Percentiles rank a stretch among this genome's conserved stretches.
These are phyloP conservation scores for Crithidia thermophila DNA, from an alignment of 208 protist genomes.

Conservation along the genomic window DNA sequence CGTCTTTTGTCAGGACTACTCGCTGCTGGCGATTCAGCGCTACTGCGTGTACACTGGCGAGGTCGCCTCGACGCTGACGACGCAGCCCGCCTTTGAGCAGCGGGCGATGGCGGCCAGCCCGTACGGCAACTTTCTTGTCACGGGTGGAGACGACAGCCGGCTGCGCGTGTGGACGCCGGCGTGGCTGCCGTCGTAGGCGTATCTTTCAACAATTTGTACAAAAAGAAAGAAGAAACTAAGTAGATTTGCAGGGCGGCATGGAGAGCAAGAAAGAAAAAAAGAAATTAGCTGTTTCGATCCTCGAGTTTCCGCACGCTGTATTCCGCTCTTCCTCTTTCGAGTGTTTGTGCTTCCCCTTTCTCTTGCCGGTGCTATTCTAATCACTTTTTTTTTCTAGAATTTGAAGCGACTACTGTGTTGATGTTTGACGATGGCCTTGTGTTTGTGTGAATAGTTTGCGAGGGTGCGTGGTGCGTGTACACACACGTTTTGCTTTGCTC, in stretches of 20 bases:
- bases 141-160: slow-evolving; percentile 82
- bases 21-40: slow-evolving; percentile 60
- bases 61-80: slow-evolving; percentile 53
- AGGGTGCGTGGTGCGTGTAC: too few relatives aligned
- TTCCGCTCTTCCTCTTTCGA: too few relatives aligned
- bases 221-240: background rate
- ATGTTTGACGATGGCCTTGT: too few relatives aligned
- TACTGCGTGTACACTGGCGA: slow-evolving; percentile 79
- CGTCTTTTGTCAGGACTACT: slow-evolving; percentile 66
- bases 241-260: too few relatives aligned
- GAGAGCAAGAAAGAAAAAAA: slow-evolving; percentile 4
- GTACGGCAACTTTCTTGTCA: slow-evolving; percentile 62
- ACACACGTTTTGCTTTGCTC: too few relatives aligned
- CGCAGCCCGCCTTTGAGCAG: slow-evolving; percentile 66
- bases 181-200: slow-evolving; percentile 50
- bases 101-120: slow-evolving; percentile 56
- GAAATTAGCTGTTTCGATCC: background rate
- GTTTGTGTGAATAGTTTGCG: too few relatives aligned
- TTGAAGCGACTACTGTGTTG: too few relatives aligned
- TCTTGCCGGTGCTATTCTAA: background rate
- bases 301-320: background rate
- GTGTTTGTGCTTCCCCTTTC: background rate
- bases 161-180: slow-evolving; percentile 83
- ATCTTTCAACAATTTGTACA: too few relatives aligned
- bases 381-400: too few relatives aligned